Evolutionary conservation across 495 filamentous ascomycete species (phyloP).

Genomic region (Chaetomium cochliodes): DNA sequence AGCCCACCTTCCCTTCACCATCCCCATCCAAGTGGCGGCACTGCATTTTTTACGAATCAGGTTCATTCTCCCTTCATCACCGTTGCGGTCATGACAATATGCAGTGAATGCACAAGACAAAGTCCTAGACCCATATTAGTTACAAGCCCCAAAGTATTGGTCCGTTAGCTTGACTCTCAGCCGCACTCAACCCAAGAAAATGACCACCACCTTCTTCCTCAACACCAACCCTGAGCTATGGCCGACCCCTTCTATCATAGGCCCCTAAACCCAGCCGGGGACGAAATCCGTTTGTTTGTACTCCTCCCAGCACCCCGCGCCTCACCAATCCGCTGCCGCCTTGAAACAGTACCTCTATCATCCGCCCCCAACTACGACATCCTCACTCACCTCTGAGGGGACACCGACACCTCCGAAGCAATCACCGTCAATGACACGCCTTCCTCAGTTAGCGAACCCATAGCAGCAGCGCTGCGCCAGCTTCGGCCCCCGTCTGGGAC

Average conservation of each 20-base stretch:
- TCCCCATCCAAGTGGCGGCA: no score
- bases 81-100: no score
- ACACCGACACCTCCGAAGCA: neutral
- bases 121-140: no score
- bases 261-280: neutral
- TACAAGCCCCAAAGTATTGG: no score
- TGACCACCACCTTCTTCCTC: no score
- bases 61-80: no score
- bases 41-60: no score
- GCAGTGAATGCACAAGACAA: no score
- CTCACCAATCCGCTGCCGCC: neutral
- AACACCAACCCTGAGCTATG: neutral
- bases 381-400: neutral
- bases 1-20: no score
- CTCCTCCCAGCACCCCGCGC: neutral
- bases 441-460: neutral
- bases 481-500: neutral
- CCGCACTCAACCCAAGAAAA: no score
- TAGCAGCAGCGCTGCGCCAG: neutral
- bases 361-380: neutral
- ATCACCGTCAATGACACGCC: neutral
- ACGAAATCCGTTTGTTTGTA: neutral
- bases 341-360: neutral
- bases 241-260: neutral
- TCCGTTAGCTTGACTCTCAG: no score